A percentile compares a stretch with the other conserved stretches of the same genome.
These are phyloP conservation scores for Myriosclerotinia curreyana DNA, from an alignment of 2,329 filamentous ascomycete genomes.

Conservation along the genomic window DNA sequence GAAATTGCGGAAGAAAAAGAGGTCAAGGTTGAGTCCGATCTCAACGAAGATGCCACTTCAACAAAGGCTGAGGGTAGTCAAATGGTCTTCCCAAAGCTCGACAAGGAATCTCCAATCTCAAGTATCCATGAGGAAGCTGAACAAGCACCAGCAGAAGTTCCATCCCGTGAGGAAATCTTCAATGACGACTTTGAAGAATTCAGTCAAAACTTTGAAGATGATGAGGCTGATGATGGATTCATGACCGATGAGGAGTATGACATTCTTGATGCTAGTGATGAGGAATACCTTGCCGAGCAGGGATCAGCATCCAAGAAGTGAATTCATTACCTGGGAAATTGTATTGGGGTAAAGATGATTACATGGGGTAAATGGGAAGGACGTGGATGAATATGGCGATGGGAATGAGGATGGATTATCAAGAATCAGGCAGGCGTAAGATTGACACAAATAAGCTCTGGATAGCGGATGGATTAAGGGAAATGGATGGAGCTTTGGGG, in stretches of 20 bases:
- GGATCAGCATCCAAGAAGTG: slow-evolving; percentile 36
- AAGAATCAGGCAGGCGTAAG: slow-evolving; percentile 31
- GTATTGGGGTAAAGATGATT: slow-evolving; percentile 2
- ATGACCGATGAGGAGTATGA: slow-evolving; percentile 98
- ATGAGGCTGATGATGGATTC: slow-evolving; percentile 70
- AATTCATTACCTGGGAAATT: slow-evolving; percentile 22
- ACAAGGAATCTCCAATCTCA: slow-evolving; percentile 83
- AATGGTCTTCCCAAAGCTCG: slow-evolving; percentile 96
- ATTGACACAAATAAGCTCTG: slow-evolving; percentile 35
- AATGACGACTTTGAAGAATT: slow-evolving; percentile 47
- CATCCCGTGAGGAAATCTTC: slow-evolving; percentile 40
- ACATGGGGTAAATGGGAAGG: background rate
- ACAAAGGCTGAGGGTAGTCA: slow-evolving; percentile 50
- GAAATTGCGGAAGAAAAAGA: no score
- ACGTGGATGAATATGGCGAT: slow-evolving; percentile 21
- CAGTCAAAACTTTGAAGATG: slow-evolving; percentile 53
- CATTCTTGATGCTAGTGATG: slow-evolving; percentile 90
- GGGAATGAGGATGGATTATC: slow-evolving; percentile 21
- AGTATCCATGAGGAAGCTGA: slow-evolving; percentile 68
- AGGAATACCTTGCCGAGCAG: slow-evolving; percentile 67
- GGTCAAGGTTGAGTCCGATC: background rate
- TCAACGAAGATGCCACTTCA: background rate
- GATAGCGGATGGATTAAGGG: slow-evolving; percentile 28
- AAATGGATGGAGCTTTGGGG: slow-evolving; percentile 29
- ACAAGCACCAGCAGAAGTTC: slow-evolving; percentile 47